Evolutionary conservation across 31 red algal genomes (phyloP).

Genomic region (Odonthalia washingtoniensis): DNA sequence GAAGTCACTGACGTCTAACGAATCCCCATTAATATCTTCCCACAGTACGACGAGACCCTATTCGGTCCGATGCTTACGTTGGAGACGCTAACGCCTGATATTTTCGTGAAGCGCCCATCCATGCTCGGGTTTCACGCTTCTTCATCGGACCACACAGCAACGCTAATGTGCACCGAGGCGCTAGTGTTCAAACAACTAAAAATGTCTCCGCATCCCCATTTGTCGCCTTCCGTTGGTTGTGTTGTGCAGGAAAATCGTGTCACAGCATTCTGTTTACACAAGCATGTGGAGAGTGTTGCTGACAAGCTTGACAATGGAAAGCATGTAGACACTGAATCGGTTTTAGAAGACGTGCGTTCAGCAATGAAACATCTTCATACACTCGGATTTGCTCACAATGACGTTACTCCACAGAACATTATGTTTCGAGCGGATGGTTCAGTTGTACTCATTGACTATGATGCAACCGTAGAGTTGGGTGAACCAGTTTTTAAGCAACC

Average conservation of each 20-base stretch:
- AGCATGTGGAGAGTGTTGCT: neutral
- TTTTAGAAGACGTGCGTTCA: constrained; percentile 21
- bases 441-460: constrained; percentile 49
- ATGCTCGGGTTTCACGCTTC: neutral
- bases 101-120: neutral
- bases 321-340: constrained; percentile 22
- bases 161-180: neutral
- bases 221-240: neutral
- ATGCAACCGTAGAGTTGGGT: constrained; percentile 31
- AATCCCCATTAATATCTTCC: neutral
- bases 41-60: neutral
- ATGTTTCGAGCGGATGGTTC: constrained; percentile 43
- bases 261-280: neutral
- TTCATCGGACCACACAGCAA: neutral
- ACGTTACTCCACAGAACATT: constrained; percentile 50
- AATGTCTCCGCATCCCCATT: neutral
- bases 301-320: neutral
- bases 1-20: neutral
- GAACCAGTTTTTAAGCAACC: constrained; percentile 1
- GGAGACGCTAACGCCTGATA: neutral
- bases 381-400: constrained; percentile 40
- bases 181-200: neutral
- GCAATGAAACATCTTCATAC: constrained; percentile 39
- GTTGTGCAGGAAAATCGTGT: neutral
- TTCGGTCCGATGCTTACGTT: neutral